Evolutionary conservation across 768 basidiomycete species (phyloP), one percentile per base, ranked within the genome.

Genomic region (Russula sp.): DNA sequence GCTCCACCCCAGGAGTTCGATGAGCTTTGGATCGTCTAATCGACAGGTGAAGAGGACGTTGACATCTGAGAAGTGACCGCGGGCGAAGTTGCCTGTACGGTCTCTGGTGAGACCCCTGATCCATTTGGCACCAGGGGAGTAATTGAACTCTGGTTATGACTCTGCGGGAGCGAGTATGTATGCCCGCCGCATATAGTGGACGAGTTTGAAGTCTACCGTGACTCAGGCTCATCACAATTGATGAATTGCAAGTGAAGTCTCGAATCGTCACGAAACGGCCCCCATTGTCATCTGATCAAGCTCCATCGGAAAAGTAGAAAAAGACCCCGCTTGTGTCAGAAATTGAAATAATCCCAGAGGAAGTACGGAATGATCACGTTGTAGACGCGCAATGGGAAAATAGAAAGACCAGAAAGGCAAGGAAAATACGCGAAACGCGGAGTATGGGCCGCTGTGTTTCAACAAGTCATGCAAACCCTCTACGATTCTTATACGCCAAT

Each of bases 1-100:
- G 68, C 85, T 89, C 95, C 95, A 99, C 71, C 92, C n/a, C 76
- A 88, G 83, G 14, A 98, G 77, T 71, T 87, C 82, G 54, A 98
- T 85, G 70, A 84, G 77, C 54, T 86, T 75, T 11, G 76, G 62
- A 55, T 82, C 82, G 70, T 94, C 22, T 1, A 27, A 27, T 27
- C 22, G 22, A 27, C 22, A 27, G 22, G 22, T 27, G 22, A 27
- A 27, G 22, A 27, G 22, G 22, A 27, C 22, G 22, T 27, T 27
- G 22, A 27, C 22, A 27, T 27, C 22, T 27, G 22, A 27, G 22
- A 27, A 27, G 22, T 27, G 22, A 27, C 22, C 22, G 22, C 22
- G 22, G 2, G 22, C 22, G 22, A 27, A 27, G 22, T 27, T 27
- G 22, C 22, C 22, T 27, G 22, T 27, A 27, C 2, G 22, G 22